Evolutionary conservation across 1,284 basidiomycete genomes (phyloP).

Genomic region (Puccinia horiana): DNA sequence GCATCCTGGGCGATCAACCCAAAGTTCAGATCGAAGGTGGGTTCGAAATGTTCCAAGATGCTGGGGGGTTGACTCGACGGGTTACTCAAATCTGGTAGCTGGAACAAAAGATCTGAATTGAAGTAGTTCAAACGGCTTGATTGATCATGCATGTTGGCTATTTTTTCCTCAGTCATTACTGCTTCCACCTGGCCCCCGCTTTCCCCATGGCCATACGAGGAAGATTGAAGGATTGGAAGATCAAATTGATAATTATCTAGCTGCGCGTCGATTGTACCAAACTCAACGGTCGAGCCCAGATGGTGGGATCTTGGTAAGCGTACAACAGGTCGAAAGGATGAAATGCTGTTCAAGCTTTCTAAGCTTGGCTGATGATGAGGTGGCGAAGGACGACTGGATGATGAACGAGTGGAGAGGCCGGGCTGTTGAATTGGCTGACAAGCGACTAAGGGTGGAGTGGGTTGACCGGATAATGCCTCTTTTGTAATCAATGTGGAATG

Average conservation of each 20-base stretch:
- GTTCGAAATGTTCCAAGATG: not conserved
- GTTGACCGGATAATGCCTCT: not conserved
- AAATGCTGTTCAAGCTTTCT: not conserved
- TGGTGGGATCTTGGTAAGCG: not conserved
- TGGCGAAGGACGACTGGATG: constrained; percentile 1
- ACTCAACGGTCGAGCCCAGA: not conserved
- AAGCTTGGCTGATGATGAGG: not conserved
- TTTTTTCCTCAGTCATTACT: not conserved
- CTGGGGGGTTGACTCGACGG: not conserved
- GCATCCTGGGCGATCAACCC: not conserved
- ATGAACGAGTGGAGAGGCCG: constrained; percentile 8
- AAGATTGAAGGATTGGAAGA: not conserved
- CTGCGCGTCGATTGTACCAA: constrained; percentile 5
- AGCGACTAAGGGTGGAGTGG: constrained; percentile 1
- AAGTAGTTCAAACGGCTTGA: not conserved
- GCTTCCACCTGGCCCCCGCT: not conserved
- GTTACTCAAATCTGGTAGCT: not conserved
- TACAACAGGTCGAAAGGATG: not conserved
- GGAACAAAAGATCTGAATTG: not conserved
- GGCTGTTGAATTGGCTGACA: constrained; percentile 1
- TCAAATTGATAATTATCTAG: constrained; percentile 8
- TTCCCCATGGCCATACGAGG: not conserved
- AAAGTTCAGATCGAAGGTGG: constrained; percentile 8
- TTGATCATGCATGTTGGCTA: not conserved
- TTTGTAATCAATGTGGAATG: not conserved